Conservation (phyloP, 1,139 yeast genomes). For the Blastobotrys capitulatus region DNA sequence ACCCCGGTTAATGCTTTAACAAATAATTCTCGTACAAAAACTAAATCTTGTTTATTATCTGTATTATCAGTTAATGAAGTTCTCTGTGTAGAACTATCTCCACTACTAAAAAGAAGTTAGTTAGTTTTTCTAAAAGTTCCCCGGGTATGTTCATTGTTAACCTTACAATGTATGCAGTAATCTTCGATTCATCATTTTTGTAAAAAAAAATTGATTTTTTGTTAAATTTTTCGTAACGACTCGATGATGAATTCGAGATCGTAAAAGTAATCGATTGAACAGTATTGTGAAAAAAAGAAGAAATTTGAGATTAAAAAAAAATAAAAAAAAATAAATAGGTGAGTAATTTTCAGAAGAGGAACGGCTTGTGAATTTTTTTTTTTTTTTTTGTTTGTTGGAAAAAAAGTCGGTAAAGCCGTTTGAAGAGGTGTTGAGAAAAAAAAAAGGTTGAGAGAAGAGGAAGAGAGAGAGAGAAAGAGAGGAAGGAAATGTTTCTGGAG, state of each 20-base stretch:
- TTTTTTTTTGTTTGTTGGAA: not conserved
- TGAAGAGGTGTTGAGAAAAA: not conserved
- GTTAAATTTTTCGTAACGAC: not conserved
- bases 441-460: no score
- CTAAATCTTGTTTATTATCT: conserved; percentile 39
- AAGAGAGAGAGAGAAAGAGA: no score
- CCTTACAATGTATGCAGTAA: conserved; percentile 5
- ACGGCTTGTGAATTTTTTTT: not conserved
- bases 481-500: no score
- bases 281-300: not conserved
- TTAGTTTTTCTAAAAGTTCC: not conserved
- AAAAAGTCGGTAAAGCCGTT: not conserved
- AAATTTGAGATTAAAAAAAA: not conserved
- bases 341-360: not conserved
- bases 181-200: not conserved
- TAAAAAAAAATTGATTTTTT: no score
- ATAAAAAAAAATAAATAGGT: not conserved
- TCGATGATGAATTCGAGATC: not conserved
- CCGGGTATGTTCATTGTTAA: not conserved
- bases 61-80: not conserved
- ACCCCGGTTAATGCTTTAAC: conserved; percentile 65
- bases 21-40: conserved; percentile 52
- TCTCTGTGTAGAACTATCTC: not conserved
- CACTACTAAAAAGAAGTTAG: not conserved
- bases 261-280: conserved; percentile 1